Evolutionary conservation across 768 basidiomycete genomes (phyloP).

Genomic region (Tricholoma hemisulphureum): DNA sequence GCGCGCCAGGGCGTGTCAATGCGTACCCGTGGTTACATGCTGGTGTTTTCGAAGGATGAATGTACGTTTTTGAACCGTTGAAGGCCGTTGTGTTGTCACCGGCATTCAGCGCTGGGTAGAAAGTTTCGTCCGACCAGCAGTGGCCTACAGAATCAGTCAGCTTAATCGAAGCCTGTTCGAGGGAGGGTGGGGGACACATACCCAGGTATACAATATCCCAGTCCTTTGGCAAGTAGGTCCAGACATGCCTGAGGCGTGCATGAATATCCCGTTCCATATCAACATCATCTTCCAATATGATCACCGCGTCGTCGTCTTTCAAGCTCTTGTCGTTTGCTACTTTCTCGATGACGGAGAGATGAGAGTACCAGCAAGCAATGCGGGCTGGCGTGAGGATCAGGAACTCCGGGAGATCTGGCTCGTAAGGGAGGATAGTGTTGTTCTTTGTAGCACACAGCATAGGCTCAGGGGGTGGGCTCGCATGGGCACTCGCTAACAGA

Average conservation of each 20-base stretch:
- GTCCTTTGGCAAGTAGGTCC: conserved; percentile 50
- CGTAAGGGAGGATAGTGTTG: conserved; percentile 34
- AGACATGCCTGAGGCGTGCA: conserved; percentile 40
- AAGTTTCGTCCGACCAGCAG: conserved; percentile 74
- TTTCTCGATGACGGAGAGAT: conserved; percentile 49
- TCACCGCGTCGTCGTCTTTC: conserved; percentile 32
- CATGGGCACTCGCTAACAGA: conserved; percentile 1
- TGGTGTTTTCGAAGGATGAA: conserved; percentile 61
- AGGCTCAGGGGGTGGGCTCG: conserved; percentile 4
- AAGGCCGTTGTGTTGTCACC: conserved; percentile 8
- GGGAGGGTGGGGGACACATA: conserved; percentile 24
- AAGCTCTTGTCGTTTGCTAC: conserved; percentile 32
- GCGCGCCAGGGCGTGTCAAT: conserved; percentile 57
- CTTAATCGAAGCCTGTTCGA: no score
- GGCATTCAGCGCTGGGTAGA: conserved; percentile 35
- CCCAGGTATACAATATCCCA: conserved; percentile 81
- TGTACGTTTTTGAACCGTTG: conserved; percentile 18
- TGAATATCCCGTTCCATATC: conserved; percentile 70
- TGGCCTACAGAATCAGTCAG: conserved; percentile 47
- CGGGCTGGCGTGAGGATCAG: conserved; percentile 56
- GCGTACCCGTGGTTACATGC: conserved; percentile 77
- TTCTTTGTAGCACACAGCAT: conserved; percentile 27
- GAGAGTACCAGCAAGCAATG: conserved; percentile 57
- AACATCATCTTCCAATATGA: conserved; percentile 78
- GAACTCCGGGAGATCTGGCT: conserved; percentile 39